Evolutionary conservation across 768 basidiomycete genomes (phyloP).

Genomic region (Rossbeevera mucosa): DNA sequence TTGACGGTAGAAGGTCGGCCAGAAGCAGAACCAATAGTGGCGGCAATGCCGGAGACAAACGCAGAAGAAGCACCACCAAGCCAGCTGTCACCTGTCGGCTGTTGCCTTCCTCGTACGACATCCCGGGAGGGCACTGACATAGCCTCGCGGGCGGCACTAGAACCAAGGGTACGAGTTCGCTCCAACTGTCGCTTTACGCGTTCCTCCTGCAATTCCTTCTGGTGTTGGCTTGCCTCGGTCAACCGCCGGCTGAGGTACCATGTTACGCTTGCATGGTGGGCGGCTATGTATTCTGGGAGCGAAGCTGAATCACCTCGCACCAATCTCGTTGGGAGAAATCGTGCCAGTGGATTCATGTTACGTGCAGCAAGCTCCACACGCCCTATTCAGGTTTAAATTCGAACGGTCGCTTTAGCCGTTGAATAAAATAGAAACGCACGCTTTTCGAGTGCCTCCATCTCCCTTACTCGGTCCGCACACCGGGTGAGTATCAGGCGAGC

Average conservation of each 20-base stretch:
- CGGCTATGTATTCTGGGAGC: constrained; percentile 67
- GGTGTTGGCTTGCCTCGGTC: constrained; percentile 69
- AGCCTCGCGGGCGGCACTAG: constrained; percentile 64
- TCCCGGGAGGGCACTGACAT: constrained; percentile 39
- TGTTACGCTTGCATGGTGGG: constrained; percentile 88
- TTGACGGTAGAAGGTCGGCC: constrained; percentile 26
- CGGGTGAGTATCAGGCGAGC: constrained; percentile 79
- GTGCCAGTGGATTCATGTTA: constrained; percentile 59
- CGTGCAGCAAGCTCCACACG: constrained; percentile 63
- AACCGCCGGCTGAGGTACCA: constrained; percentile 86
- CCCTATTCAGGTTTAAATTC: constrained; percentile 38
- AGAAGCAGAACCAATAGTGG: constrained; percentile 51
- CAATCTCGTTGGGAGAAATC: constrained; percentile 69
- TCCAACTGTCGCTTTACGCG: constrained; percentile 86
- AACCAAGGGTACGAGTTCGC: constrained; percentile 76
- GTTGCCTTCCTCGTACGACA: constrained; percentile 17
- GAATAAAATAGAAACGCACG: constrained; percentile 47
- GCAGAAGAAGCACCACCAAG: constrained; percentile 55
- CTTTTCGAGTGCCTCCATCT: constrained; percentile 86
- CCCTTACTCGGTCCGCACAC: constrained; percentile 82
- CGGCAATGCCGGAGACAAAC: constrained; percentile 51
- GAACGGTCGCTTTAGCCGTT: constrained; percentile 14
- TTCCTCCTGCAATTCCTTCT: constrained; percentile 92
- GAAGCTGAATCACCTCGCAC: constrained; percentile 49
- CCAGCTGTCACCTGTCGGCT: constrained; percentile 46